A percentile compares a stretch with the other conserved stretches of the same genome.
These are phyloP conservation scores for Sporothrix humicola DNA, from an alignment of 2,329 filamentous ascomycete species.

Conservation along the genomic window DNA sequence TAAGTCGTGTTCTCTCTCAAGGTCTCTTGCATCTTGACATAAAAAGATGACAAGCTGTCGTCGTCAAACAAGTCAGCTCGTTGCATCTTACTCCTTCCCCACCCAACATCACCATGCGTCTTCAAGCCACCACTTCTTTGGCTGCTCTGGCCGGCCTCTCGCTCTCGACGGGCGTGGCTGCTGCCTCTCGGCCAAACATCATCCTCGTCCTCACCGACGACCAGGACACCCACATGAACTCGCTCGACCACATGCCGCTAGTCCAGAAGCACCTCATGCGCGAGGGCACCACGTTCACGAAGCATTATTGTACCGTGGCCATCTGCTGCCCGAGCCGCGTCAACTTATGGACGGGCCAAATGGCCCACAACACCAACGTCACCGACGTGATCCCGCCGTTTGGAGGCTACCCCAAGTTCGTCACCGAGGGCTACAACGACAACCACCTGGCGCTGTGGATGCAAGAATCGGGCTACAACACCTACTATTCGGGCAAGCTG, in stretches of 20 bases:
- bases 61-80: neutral
- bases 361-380: conserved; percentile 69
- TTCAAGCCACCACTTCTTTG: neutral
- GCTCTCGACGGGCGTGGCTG: neutral
- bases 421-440: conserved; percentile 67
- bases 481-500: conserved; percentile 71
- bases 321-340: conserved; percentile 72
- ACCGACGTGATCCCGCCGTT: conserved; percentile 63
- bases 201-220: conserved; percentile 67
- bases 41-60: neutral
- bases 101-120: neutral
- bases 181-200: conserved; percentile 35
- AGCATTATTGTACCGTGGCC: conserved; percentile 69
- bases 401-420: conserved; percentile 70
- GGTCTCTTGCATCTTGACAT: neutral
- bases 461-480: conserved; percentile 69
- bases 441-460: conserved; percentile 74
- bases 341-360: conserved; percentile 68
- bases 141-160: neutral
- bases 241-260: conserved; percentile 61
- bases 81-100: neutral
- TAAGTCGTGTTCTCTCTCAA: neutral
- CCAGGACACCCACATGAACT: conserved; percentile 66
- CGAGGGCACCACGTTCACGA: conserved; percentile 63
- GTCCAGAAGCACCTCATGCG: conserved; percentile 53